Percentiles rank a stretch among this genome's conserved stretches.
phyloP scores from a whole-genome alignment of 2,329 filamentous ascomycete species.

The Talaromyces sp. region DNA sequence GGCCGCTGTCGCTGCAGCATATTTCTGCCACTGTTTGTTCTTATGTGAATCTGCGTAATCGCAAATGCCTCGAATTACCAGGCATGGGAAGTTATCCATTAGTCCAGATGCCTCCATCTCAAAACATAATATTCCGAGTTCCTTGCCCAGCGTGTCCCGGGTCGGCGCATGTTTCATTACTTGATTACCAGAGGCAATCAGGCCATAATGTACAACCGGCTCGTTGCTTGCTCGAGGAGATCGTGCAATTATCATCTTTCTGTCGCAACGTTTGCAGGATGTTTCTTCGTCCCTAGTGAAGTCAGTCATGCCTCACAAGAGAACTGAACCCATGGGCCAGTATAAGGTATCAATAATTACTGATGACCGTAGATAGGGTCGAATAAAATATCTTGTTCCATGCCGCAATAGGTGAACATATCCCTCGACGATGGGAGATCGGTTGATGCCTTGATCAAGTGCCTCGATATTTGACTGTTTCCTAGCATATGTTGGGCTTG shows the following conservation, averaged over 20 bases:
- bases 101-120: not conserved
- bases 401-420: not conserved
- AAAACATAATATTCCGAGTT: not conserved
- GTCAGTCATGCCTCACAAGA: not conserved
- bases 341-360: not conserved
- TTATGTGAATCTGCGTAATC: not conserved
- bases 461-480: not conserved
- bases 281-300: not conserved
- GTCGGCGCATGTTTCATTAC: not conserved
- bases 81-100: not conserved
- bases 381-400: not conserved
- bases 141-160: not conserved
- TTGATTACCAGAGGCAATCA: not conserved
- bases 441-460: not conserved
- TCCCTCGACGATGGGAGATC: not conserved
- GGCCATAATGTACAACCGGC: not conserved
- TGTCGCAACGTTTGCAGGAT: not conserved
- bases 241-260: not conserved
- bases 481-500: slow-evolving; percentile 11
- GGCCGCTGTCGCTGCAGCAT: not conserved
- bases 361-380: not conserved
- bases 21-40: not conserved
- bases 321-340: no score
- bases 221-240: not conserved
- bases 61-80: not conserved